Evolutionary conservation across 768 basidiomycete species (phyloP), one percentile per base, ranked within the genome.

Genomic region (Agrocybe praecox): DNA sequence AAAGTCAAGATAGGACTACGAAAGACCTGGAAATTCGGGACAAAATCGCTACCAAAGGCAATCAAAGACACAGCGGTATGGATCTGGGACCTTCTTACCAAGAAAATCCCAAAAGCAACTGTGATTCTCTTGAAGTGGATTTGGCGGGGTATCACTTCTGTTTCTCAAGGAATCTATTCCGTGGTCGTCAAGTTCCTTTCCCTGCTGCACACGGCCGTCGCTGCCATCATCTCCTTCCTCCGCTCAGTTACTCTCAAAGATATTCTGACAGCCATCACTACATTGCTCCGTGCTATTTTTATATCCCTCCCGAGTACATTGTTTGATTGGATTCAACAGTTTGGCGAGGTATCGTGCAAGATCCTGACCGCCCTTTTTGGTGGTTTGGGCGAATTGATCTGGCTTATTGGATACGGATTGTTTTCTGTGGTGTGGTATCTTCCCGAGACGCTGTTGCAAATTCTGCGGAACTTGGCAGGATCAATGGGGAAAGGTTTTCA

Each of bases 11-110:
- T 33, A 22, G 40, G 24, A 6, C 23, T 56, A 1, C 49, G 44
- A 40, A 56, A 56, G 42, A 29, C 49, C 4, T 56, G 55, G 55
- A 45, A 45, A 6, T 56, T 56, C 33, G 55, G 23, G 18, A 56
- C 55, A n/a, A 19, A 44, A 19, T 45, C 55, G 14, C 15, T 56
- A n/a, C 55, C 55, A 5, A 29, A 40, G n/a, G 49, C 47, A 43
- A 12, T 56, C 10, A 40, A 49, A 21, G 22, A 40, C 17, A 2
- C 26, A 8, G 19, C n/a, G 17, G 17, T 48, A 21, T 55, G 54
- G 54, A 9, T 55, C 40, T 56, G 55, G 55, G 24, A 49, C 5
- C 14, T 49, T 6, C 2, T 49, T 6, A 49, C 55, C 5, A 17
- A 49, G 24, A 23, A 26, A 11, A 49, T 56, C 9, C 55, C 52